These are phyloP conservation scores for Lachnellula arida DNA, from an alignment of 2,329 filamentous ascomycete genomes.

Conservation along the genomic window DNA sequence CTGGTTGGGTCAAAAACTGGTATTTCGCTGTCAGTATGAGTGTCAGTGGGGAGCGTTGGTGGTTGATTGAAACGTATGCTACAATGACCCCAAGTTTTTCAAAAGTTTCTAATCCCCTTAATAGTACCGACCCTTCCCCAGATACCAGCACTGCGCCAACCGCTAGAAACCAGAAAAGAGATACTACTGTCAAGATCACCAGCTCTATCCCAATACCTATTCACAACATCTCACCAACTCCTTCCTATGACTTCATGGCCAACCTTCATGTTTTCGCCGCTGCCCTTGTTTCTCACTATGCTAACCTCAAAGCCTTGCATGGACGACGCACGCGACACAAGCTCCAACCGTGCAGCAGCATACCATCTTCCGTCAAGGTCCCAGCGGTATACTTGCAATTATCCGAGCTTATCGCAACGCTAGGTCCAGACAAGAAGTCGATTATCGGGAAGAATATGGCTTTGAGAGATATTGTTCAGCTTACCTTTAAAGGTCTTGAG, in stretches of 20 bases:
- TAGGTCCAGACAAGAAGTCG: constrained; percentile 12
- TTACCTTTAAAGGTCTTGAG: constrained; percentile 46
- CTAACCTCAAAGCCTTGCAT: constrained; percentile 34
- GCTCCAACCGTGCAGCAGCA: constrained; percentile 28
- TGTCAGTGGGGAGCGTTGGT: constrained; percentile 73
- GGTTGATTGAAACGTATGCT: constrained; percentile 59
- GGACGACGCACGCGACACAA: constrained; percentile 19
- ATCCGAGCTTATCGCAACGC: constrained; percentile 26
- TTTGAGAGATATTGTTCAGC: constrained; percentile 47
- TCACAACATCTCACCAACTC: constrained; percentile 21
- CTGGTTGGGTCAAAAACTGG: constrained; percentile 70
- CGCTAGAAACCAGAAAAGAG: constrained; percentile 9
- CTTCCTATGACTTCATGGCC: constrained; percentile 32
- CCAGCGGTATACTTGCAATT: constrained; percentile 27
- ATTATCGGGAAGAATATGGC: neutral
- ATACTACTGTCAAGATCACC: constrained; percentile 17
- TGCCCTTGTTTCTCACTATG: constrained; percentile 35
- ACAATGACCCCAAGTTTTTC: neutral
- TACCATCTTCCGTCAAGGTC: constrained; percentile 21
- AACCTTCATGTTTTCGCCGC: constrained; percentile 34
- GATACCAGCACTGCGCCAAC: constrained; percentile 2
- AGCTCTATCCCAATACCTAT: constrained; percentile 25
- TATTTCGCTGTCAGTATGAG: constrained; percentile 66
- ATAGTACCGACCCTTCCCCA: constrained; percentile 11
- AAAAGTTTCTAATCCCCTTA: constrained; percentile 26